A percentile compares a stretch with the other conserved stretches of the same genome.
These are phyloP conservation scores for Waltiozyma sp. DNA, from an alignment of 1,139 yeast species.

Conservation along the genomic window DNA sequence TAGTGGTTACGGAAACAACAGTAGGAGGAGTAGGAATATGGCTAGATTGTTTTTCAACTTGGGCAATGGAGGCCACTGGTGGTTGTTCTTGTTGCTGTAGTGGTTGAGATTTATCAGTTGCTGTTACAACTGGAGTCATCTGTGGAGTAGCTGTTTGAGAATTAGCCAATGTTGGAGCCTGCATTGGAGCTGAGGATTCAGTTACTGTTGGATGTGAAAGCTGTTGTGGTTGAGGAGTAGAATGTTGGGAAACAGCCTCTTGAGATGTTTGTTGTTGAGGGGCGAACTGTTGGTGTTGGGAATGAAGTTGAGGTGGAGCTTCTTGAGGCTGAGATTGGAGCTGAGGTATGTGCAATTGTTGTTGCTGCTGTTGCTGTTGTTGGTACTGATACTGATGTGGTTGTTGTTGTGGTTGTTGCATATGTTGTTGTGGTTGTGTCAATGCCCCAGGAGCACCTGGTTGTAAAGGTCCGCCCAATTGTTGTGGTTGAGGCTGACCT, in stretches of 20 bases:
- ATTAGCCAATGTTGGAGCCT: background rate
- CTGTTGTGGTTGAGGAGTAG: constrained; percentile 4
- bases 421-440: background rate
- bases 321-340: constrained; percentile 15
- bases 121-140: background rate
- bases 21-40: too few species aligned
- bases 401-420: constrained; percentile 4
- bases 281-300: constrained; percentile 17
- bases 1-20: too few species aligned
- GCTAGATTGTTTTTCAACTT: too few species aligned
- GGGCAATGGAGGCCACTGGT: too few species aligned
- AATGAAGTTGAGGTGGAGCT: constrained; percentile 17
- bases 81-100: too few species aligned
- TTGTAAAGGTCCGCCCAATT: constrained; percentile 16
- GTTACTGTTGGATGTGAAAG: constrained; percentile 4
- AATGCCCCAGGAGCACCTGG: constrained; percentile 4
- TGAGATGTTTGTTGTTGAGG: constrained; percentile 3
- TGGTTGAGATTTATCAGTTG: background rate
- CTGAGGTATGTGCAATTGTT: constrained; percentile 14
- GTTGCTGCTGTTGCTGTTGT: constrained; percentile 19
- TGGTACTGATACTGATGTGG: constrained; percentile 33
- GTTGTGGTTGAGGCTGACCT: constrained; percentile 16
- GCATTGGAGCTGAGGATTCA: background rate
- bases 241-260: constrained; percentile 9
- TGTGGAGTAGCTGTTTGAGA: background rate